These are phyloP conservation scores for Trichoderma sp. DNA, from an alignment of 2,329 filamentous ascomycete species.

Conservation along the genomic window DNA sequence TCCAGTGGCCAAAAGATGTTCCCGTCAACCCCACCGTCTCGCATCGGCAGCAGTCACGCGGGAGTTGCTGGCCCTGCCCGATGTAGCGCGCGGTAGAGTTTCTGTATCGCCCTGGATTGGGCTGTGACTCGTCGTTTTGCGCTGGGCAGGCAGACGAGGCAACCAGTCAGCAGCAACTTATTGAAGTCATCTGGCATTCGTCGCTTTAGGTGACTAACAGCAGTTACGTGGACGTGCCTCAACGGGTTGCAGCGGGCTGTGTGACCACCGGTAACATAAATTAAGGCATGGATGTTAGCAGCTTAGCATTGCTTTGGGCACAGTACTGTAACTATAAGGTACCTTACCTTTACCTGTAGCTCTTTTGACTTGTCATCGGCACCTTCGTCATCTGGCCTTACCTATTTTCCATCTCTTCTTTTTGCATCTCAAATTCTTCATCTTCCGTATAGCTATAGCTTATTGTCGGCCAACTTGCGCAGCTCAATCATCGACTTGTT, in stretches of 20 bases:
- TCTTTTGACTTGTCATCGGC: background rate
- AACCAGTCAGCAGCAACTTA: background rate
- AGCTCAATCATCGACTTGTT: background rate
- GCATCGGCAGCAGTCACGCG: conserved; percentile 11
- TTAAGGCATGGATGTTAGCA: background rate
- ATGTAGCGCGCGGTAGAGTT: background rate
- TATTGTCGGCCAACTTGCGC: background rate
- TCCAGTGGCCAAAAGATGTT: background rate
- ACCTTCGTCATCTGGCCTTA: background rate
- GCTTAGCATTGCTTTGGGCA: background rate
- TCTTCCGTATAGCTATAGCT: background rate
- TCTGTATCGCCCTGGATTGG: background rate
- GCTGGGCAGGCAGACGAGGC: conserved; percentile 1
- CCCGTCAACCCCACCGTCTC: conserved; percentile 3
- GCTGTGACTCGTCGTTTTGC: background rate
- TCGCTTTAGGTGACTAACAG: background rate
- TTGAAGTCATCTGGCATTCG: background rate
- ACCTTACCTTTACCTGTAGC: background rate
- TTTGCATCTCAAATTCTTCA: background rate
- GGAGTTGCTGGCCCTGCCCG: background rate
- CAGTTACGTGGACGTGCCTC: background rate
- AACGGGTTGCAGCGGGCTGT: background rate
- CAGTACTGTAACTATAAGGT: background rate
- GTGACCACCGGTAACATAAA: background rate
- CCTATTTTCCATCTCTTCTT: background rate